A percentile compares a stretch with the other conserved stretches of the same genome.
Conservation (phyloP, 108 stramenopile species). For the Pseudonitzschia delicatissima region DNA sequence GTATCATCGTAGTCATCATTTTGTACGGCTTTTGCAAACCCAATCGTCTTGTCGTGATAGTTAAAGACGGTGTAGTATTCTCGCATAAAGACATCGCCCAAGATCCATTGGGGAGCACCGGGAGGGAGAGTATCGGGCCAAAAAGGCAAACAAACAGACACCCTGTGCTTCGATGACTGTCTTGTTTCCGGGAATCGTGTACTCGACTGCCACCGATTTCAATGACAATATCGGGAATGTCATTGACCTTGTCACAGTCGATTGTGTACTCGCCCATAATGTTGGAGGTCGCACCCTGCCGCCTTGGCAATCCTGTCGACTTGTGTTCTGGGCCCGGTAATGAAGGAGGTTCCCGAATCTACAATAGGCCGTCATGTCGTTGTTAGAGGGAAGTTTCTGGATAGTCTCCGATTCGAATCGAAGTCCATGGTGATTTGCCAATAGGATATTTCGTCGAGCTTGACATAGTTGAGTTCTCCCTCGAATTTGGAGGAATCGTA, state of each 20-base stretch:
- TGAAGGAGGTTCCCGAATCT: slow-evolving; percentile 93
- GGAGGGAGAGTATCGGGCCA: slow-evolving; percentile 86
- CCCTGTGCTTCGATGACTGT: slow-evolving; percentile 84
- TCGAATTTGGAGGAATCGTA: slow-evolving; percentile 75
- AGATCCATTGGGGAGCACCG: slow-evolving; percentile 89
- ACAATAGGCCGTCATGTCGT: slow-evolving; percentile 53
- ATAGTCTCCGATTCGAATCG: slow-evolving; percentile 54
- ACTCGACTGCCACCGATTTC: slow-evolving; percentile 74
- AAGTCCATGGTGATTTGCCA: slow-evolving; percentile 85
- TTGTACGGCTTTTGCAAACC: slow-evolving; percentile 64
- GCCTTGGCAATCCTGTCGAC: slow-evolving; percentile 72
- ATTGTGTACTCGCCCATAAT: slow-evolving; percentile 91
- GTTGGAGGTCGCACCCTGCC: too few species aligned
- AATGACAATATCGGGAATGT: slow-evolving; percentile 77
- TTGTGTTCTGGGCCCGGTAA: slow-evolving; percentile 79
- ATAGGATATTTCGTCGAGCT: slow-evolving; percentile 78
- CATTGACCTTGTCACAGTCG: slow-evolving; percentile 67
- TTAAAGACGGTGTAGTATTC: slow-evolving; percentile 99
- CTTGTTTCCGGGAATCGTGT: slow-evolving; percentile 72
- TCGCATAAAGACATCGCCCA: slow-evolving; percentile 99
- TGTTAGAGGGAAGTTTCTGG: background rate
- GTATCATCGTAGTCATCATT: background rate
- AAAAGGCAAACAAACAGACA: slow-evolving; percentile 91
- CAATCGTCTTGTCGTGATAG: slow-evolving; percentile 78
- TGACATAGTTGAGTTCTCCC: slow-evolving; percentile 69